These are phyloP conservation scores for Ophiostoma sp. DNA, from an alignment of 2,329 filamentous ascomycete genomes.

Conservation along the genomic window DNA sequence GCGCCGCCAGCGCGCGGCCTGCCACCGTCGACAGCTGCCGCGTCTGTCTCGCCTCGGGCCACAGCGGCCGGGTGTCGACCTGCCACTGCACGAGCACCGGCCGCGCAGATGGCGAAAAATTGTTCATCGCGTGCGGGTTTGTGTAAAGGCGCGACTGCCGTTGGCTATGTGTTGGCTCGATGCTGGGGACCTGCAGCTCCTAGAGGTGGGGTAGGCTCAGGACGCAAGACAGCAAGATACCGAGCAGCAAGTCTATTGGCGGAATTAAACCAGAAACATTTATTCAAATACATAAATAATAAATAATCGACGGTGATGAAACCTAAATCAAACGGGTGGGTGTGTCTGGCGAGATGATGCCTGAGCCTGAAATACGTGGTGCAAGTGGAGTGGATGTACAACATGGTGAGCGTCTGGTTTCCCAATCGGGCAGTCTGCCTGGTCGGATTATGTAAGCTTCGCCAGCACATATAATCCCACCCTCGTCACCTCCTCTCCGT, in stretches of 20 bases:
- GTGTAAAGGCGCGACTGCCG: not conserved
- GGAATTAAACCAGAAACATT: not conserved
- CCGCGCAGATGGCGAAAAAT: not conserved
- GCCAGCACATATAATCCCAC: not conserved
- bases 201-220: not conserved
- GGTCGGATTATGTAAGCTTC: not conserved
- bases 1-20: slow-evolving; percentile 44
- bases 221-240: too few relatives aligned
- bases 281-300: not conserved
- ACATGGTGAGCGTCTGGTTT: not conserved
- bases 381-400: slow-evolving; percentile 8
- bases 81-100: slow-evolving; percentile 54
- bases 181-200: too few relatives aligned
- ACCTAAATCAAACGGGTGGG: not conserved
- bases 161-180: too few relatives aligned
- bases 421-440: slow-evolving; percentile 6
- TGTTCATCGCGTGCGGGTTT: not conserved
- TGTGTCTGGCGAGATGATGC: not conserved
- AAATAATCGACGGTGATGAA: not conserved
- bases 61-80: slow-evolving; percentile 55
- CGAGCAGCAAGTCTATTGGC: not conserved
- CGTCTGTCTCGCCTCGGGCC: slow-evolving; percentile 49
- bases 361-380: not conserved
- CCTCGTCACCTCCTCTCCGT: not conserved
- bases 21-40: slow-evolving; percentile 45